Evolutionary conservation across 2,329 filamentous ascomycete genomes (phyloP), one percentile per base, ranked within the genome.

Genomic region (Epichloe sp.): DNA sequence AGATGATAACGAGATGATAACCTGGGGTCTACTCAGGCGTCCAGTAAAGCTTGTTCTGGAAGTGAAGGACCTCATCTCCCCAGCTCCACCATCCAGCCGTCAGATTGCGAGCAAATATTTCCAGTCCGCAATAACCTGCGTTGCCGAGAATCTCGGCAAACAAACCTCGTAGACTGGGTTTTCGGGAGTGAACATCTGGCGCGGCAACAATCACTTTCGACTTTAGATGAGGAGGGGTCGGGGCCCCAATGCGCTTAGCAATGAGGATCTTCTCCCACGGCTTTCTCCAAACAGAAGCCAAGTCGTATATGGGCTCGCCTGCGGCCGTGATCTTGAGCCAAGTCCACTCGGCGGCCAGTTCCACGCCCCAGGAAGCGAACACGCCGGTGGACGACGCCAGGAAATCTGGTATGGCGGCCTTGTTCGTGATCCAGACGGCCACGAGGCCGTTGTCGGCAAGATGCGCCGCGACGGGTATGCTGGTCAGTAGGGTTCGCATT

Each of bases 381-480:
- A 90, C 56, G 1, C 82, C 82, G 2, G 57, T 57, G 2, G 68
- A 63, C 0, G 73, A 70, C 0, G 67, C 71, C 49, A 82, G 62
- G 12, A 88, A 66, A 5, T 79, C 73, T 21, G 77, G 65, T 3
- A 80, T 71, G 21, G 78, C 71, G 2, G 75, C 66, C 55, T 82
- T 86, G 65, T 91, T 91, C 47, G 87, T 91, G 51, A 89, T 74
- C 86, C 86, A 91, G 19, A 91, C 67, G 17, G 77, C 85, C 0
- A 90, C 76, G 1, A 87, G 64, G 14, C 79, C 80, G 31, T 73
- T 68, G 0, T 67, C 58, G 11, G 70, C 67, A 21, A 87, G 70
- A 44, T 76, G 74, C 2, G 72, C 65, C 14, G 76, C 66, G 2
- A 88, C 56, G n/a, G 80, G 79, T 26, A 85, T 69, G 11, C 67